These are phyloP conservation scores for Wickerhamiella nectarea DNA, from an alignment of 805 yeast genomes.

Conservation along the genomic window DNA sequence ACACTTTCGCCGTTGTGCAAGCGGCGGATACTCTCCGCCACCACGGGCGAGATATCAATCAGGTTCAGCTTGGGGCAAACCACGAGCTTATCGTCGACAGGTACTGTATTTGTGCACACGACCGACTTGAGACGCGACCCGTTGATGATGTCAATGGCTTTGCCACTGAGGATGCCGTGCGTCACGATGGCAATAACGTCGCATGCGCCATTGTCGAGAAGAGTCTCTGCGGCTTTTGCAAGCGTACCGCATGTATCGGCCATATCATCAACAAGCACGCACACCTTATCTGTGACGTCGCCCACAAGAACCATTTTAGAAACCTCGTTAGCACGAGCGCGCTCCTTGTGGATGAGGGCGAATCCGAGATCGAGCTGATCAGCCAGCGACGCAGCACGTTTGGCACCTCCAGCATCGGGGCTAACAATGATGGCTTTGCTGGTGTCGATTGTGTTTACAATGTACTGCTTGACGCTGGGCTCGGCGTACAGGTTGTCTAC, in stretches of 20 bases:
- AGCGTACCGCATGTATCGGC: constrained; percentile 97
- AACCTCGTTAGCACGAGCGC: constrained; percentile 90
- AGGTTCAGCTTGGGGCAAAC: constrained; percentile 58
- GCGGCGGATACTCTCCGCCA: constrained; percentile 90
- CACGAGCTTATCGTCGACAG: constrained; percentile 50
- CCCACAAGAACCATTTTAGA: constrained; percentile 93
- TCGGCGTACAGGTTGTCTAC: constrained; percentile 94
- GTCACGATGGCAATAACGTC: constrained; percentile 88
- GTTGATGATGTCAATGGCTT: constrained; percentile 62
- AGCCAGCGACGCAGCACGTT: constrained; percentile 88
- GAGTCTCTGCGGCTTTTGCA: constrained; percentile 84
- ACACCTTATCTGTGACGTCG: constrained; percentile 70
- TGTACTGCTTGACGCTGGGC: constrained; percentile 74
- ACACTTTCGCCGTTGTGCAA: constrained; percentile 94
- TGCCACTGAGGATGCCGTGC: constrained; percentile 84
- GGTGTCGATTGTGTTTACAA: constrained; percentile 47
- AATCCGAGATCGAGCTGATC: constrained; percentile 83
- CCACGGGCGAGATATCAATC: constrained; percentile 70
- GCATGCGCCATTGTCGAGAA: constrained; percentile 67
- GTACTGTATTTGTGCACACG: constrained; percentile 89
- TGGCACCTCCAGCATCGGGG: constrained; percentile 99
- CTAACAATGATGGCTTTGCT: constrained; percentile 67
- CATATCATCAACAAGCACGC: constrained; percentile 90
- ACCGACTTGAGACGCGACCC: constrained; percentile 53
- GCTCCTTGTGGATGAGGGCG: constrained; percentile 92